These are phyloP conservation scores for Daedaleopsis nitida DNA, from an alignment of 768 basidiomycete genomes.

Conservation along the genomic window DNA sequence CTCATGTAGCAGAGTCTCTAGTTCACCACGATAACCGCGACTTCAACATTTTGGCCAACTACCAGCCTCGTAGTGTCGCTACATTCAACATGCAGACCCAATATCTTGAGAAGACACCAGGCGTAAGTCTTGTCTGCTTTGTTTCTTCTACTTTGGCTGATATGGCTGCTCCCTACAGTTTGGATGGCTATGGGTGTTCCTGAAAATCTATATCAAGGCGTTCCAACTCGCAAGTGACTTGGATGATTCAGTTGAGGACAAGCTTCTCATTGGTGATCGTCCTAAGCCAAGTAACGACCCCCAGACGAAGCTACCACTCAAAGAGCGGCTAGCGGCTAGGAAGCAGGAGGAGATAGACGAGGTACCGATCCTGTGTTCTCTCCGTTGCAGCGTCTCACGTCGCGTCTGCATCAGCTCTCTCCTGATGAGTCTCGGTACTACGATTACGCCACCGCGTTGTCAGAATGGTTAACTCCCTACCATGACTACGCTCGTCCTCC, in stretches of 20 bases:
- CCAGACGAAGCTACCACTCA: conserved; percentile 51
- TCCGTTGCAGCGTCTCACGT: neutral
- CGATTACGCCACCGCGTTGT: conserved; percentile 60
- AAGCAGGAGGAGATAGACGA: conserved; percentile 56
- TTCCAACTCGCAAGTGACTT: conserved; percentile 81
- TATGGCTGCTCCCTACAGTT: conserved; percentile 40
- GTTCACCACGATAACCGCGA: conserved; percentile 89
- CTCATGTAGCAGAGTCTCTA: conserved; percentile 27
- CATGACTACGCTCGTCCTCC: conserved; percentile 75
- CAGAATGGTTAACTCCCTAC: conserved; percentile 77
- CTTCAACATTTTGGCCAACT: conserved; percentile 73
- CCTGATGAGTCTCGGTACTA: conserved; percentile 59
- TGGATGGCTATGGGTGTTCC: conserved; percentile 71
- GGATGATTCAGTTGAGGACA: conserved; percentile 80
- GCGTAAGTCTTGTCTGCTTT: conserved; percentile 45
- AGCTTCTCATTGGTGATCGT: conserved; percentile 77
- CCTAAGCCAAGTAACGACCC: conserved; percentile 62
- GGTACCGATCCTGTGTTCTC: conserved; percentile 34
- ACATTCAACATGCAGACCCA: conserved; percentile 69
- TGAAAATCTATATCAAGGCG: conserved; percentile 76
- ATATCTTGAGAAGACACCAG: conserved; percentile 62
- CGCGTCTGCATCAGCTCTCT: conserved; percentile 54
- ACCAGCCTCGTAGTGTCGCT: conserved; percentile 60
- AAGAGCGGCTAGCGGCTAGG: conserved; percentile 56
- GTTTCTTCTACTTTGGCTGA: neutral